These are phyloP conservation scores for Exophiala lecanii-corni DNA, from an alignment of 2,329 filamentous ascomycete species.

Conservation along the genomic window DNA sequence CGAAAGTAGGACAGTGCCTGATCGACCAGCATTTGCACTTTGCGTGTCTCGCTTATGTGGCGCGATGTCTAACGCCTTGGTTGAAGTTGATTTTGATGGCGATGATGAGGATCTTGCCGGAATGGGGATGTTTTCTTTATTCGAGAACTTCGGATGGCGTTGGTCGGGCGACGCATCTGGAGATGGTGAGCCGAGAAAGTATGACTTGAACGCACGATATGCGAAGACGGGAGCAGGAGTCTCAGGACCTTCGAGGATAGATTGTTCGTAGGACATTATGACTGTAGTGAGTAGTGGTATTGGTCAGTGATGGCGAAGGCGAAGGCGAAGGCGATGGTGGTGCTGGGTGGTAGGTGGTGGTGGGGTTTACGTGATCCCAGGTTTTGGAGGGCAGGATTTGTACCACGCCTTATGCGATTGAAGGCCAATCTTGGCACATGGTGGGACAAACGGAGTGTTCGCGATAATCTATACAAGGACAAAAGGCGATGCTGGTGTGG, in stretches of 20 bases:
- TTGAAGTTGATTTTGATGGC: background rate
- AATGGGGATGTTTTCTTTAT: constrained; percentile 20
- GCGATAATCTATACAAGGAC: too few species aligned
- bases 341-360: too few species aligned
- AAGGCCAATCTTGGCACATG: too few species aligned
- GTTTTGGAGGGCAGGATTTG: too few species aligned
- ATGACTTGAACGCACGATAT: constrained; percentile 62
- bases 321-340: too few species aligned
- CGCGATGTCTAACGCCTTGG: background rate
- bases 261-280: constrained; percentile 24
- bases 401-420: too few species aligned
- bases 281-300: too few species aligned
- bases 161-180: constrained; percentile 46
- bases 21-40: background rate
- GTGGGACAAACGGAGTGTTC: too few species aligned
- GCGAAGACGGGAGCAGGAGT: constrained; percentile 65
- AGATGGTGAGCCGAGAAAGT: constrained; percentile 62
- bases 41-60: background rate
- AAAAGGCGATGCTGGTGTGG: too few species aligned
- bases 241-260: constrained; percentile 53
- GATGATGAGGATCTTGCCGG: constrained; percentile 22
- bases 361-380: too few species aligned
- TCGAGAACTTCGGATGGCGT: constrained; percentile 28
- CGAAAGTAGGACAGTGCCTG: constrained; percentile 35
- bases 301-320: too few species aligned